These are phyloP conservation scores for Leishmania turanica DNA, from an alignment of 208 protist species.

Conservation along the genomic window DNA sequence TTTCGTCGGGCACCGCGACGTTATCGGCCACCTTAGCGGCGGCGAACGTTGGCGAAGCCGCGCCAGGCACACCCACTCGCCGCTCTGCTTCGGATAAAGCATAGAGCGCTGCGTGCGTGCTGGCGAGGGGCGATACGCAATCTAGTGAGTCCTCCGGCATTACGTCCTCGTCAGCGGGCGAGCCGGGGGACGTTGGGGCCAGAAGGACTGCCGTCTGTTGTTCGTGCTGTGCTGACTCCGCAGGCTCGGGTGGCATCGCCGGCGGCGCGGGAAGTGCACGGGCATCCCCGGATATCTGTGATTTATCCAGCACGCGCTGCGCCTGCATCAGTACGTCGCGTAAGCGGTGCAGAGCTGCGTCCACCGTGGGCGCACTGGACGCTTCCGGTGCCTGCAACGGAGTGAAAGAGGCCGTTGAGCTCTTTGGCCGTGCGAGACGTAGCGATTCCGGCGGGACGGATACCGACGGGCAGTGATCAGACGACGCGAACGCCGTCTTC, in stretches of 20 bases:
- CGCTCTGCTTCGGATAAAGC: background rate
- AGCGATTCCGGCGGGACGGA: conserved; percentile 11
- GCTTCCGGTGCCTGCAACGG: background rate
- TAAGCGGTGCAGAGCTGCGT: conserved; percentile 33
- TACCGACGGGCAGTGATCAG: conserved; percentile 4
- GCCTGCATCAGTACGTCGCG: conserved; percentile 40
- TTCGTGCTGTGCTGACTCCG: background rate
- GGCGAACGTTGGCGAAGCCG: background rate
- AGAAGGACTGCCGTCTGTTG: background rate
- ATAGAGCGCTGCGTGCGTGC: background rate
- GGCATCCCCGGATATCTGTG: background rate
- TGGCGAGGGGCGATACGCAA: conserved; percentile 15
- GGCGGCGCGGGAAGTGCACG: conserved; percentile 15
- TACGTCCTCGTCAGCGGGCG: background rate
- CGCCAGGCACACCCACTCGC: background rate
- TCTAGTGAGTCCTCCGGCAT: conserved; percentile 12
- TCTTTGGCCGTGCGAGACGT: background rate
- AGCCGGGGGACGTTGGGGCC: background rate
- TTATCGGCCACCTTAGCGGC: background rate
- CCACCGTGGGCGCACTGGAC: conserved; percentile 1
- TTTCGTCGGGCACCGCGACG: conserved; percentile 7
- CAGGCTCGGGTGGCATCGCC: background rate
- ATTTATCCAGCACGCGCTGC: conserved; percentile 30
- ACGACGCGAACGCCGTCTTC: background rate
- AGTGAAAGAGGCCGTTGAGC: background rate